phyloP scores from a whole-genome alignment of 2,329 filamentous ascomycete genomes.

The Calonectria pseudoreteaudii region DNA sequence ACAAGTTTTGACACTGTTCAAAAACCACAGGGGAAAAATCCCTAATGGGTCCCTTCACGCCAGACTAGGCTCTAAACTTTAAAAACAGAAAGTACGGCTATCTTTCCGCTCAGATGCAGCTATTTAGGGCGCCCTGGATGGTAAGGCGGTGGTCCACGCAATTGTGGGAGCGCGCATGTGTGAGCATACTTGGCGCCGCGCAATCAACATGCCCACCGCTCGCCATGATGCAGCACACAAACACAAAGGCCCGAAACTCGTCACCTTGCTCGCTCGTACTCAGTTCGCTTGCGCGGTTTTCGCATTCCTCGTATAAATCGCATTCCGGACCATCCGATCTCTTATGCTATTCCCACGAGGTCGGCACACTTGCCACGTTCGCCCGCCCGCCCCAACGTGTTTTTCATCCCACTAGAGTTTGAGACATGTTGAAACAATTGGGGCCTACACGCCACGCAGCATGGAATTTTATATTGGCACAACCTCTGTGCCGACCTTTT shows the following conservation, averaged over 20 bases:
- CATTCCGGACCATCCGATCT: constrained; percentile 19
- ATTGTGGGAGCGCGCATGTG: neutral
- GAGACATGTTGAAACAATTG: neutral
- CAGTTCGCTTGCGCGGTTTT: constrained; percentile 9
- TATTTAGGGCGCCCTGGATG: neutral
- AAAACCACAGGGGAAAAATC: neutral
- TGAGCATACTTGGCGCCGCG: neutral
- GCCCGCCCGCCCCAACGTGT: neutral
- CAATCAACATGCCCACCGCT: neutral
- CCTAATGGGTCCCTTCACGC: neutral
- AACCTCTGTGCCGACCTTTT: neutral
- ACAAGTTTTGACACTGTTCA: neutral
- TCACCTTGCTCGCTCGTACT: neutral
- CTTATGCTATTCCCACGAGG: neutral
- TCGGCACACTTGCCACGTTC: neutral
- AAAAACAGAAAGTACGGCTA: neutral
- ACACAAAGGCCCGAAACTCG: neutral
- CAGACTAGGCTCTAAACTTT: neutral
- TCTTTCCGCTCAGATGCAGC: neutral
- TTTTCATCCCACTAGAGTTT: neutral
- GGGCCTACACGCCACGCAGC: neutral
- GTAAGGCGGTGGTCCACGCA: neutral
- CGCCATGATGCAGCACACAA: neutral
- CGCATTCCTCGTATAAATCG: constrained; percentile 4
- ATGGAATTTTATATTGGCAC: constrained; percentile 3